Percentiles rank a stretch among this genome's conserved stretches.
Conservation (phyloP, 2,329 filamentous ascomycete species). For the Pseudocercospora ulei region DNA sequence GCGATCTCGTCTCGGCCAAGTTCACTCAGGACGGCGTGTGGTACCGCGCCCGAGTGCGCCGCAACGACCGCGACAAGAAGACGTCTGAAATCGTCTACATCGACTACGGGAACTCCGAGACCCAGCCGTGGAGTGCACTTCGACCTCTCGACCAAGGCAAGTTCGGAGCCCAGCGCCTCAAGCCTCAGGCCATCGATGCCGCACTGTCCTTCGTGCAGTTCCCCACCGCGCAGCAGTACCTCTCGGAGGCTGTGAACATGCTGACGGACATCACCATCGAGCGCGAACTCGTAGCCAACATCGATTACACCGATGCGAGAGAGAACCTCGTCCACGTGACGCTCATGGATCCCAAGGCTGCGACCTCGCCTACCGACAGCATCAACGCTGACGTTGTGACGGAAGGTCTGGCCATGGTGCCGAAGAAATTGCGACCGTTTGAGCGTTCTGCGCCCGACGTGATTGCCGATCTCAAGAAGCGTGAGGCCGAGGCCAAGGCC, state of each 20-base stretch:
- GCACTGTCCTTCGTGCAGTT: conserved; percentile 83
- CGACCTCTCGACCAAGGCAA: conserved; percentile 69
- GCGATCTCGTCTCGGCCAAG: conserved; percentile 81
- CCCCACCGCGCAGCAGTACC: conserved; percentile 70
- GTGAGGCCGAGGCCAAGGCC: conserved; percentile 68
- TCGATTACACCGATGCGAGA: conserved; percentile 69
- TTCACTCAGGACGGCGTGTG: conserved; percentile 84
- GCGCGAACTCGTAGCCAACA: conserved; percentile 74
- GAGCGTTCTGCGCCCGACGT: conserved; percentile 67
- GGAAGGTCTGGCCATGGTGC: conserved; percentile 81
- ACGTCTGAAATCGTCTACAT: conserved; percentile 86
- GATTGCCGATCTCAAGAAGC: conserved; percentile 60
- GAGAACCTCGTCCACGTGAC: conserved; percentile 73
- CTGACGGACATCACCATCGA: conserved; percentile 62
- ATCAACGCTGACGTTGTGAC: conserved; percentile 80
- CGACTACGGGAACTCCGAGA: conserved; percentile 93
- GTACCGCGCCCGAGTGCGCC: conserved; percentile 85
- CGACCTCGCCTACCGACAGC: conserved; percentile 56
- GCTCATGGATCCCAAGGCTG: conserved; percentile 64
- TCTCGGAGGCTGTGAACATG: conserved; percentile 66
- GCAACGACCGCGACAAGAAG: conserved; percentile 85
- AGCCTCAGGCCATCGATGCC: conserved; percentile 77
- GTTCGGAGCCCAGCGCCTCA: conserved; percentile 72
- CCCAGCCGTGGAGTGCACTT: conserved; percentile 71
- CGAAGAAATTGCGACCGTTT: conserved; percentile 83